phyloP scores from a whole-genome alignment of 179 eudicot species.

The Carnegiea gigantea region DNA sequence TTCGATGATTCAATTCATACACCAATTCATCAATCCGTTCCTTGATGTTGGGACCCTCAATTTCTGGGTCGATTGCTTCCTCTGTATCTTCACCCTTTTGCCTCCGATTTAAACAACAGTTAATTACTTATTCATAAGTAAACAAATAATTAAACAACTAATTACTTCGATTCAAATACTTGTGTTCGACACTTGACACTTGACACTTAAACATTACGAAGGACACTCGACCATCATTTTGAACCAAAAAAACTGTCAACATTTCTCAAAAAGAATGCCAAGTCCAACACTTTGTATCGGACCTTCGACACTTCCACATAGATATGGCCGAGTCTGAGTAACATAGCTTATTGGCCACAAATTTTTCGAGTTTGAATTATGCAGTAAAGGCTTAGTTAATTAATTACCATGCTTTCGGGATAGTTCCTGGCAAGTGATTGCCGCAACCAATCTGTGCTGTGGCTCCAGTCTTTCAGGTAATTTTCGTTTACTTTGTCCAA shows the following conservation, averaged over 20 bases:
- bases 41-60: background rate
- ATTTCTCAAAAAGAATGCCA: background rate
- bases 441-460: background rate
- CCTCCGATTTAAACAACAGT: background rate
- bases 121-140: too few species aligned
- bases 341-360: background rate
- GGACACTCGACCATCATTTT: too few species aligned
- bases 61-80: background rate
- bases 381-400: background rate
- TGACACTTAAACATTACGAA: background rate
- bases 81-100: conserved; percentile 15
- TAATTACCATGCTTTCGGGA: background rate
- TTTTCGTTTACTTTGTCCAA: background rate
- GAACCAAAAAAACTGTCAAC: background rate
- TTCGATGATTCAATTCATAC: conserved; percentile 8
- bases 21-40: background rate
- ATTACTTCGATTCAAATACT: too few species aligned
- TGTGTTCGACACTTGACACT: background rate
- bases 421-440: background rate
- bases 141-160: too few species aligned
- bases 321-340: background rate
- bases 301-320: background rate
- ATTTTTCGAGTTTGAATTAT: background rate
- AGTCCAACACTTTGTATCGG: background rate
- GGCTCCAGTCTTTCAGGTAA: background rate